A percentile compares a stretch with the other conserved stretches of the same genome.
Evolutionary conservation across 352 stramenopile species (phyloP).

Genomic region (Globisporangium camurandrum): DNA sequence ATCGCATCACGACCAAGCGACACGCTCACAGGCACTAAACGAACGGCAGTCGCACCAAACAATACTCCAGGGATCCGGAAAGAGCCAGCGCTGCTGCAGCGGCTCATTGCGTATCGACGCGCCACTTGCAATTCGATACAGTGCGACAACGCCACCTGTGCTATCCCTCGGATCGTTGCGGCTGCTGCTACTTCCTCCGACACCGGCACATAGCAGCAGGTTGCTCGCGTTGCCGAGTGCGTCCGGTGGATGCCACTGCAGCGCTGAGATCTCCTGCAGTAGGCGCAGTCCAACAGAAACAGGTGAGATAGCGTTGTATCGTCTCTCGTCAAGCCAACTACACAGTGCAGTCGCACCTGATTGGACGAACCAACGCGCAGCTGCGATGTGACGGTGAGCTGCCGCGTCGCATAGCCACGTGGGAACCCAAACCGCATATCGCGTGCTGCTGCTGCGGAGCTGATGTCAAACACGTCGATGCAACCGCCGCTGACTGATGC

Average conservation of each 20-base stretch:
- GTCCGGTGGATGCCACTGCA: conserved; percentile 9
- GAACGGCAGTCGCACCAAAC: conserved; percentile 10
- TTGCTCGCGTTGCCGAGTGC: not conserved
- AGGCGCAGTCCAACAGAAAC: not conserved
- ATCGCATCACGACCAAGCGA: too few species aligned
- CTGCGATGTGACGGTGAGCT: not conserved
- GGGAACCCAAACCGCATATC: conserved; percentile 4
- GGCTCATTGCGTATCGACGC: not conserved
- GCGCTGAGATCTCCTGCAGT: conserved; percentile 8
- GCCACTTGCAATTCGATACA: not conserved
- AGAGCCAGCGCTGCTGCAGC: not conserved
- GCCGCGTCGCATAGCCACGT: conserved; percentile 3
- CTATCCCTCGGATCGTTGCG: not conserved
- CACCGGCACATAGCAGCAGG: not conserved
- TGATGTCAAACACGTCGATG: conserved; percentile 8
- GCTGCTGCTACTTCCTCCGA: not conserved
- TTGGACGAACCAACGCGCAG: not conserved
- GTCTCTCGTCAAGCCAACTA: not conserved
- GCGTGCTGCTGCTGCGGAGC: not conserved
- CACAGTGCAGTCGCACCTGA: conserved; percentile 6
- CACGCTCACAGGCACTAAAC: too few species aligned
- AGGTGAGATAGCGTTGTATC: not conserved
- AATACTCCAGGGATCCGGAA: conserved; percentile 8
- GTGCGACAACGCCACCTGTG: not conserved
- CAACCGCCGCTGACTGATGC: conserved; percentile 3